Evolutionary conservation across 1,139 yeast species (phyloP), one percentile per base, ranked within the genome.

Genomic region (Arxiozyma heterogenica): DNA sequence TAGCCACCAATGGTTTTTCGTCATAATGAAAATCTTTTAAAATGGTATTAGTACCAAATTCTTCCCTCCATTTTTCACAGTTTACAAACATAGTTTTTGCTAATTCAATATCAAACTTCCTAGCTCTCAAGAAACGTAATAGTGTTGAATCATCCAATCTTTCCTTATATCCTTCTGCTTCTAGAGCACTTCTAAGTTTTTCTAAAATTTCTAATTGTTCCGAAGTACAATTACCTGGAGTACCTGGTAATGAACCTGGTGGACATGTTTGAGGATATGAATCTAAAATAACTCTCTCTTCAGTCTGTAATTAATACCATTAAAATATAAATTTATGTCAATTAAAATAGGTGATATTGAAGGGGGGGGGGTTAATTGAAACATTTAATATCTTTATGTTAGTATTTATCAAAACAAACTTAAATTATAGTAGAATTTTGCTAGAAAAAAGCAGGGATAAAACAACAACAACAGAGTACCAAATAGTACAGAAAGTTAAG

Each of bases 41-140:
- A 61, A 93, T 86, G 56, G 93, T 87, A 72, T 93, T 86, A 51
- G 89, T 82, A 57, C 96, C 97, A 64, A 79, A 89, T 58, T 84
- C 88, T 64, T 79, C 74, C 70, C 98, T 82, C 98, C 98, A 93
- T 59, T 80, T 80, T 73, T 93, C 98, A 73, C 97, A 91, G 60
- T 80, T 82, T 59, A 77, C 79, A 67, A 79, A 93, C 98, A 93
- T 93, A 60, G 78, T 81, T 68, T 80, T 80, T 46, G 98, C 87
- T 68, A 83, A 81, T 56, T 75, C 79, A 47, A 93, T 74, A 64
- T 90, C 96, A 66, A 93, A 93, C 77, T 90, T 91, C 71, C 98
- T 84, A 21, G 98, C 98, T 68, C 98, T 82, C 63, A 94, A 77
- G 73, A 93, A 93, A 64, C 98, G 82, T 66, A 89, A 79, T 68